These are phyloP conservation scores for Phyllosticta ampelicida DNA, from an alignment of 2,329 filamentous ascomycete species.

Conservation along the genomic window DNA sequence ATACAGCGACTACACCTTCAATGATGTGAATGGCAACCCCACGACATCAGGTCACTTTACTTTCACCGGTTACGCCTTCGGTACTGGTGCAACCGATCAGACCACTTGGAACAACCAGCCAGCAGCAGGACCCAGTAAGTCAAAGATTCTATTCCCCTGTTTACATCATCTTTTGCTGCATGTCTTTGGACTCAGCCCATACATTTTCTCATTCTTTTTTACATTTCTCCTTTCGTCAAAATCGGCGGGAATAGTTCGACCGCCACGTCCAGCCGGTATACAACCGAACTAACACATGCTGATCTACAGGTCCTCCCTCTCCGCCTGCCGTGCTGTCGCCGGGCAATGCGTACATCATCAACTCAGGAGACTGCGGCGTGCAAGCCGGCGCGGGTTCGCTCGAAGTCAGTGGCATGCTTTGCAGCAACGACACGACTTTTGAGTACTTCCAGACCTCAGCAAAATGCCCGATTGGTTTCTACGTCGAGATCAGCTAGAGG, in stretches of 20 bases:
- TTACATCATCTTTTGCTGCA: not conserved
- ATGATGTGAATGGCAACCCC: slow-evolving; percentile 1
- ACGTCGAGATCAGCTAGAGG: slow-evolving; percentile 13
- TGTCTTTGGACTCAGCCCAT: not conserved
- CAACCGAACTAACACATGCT: not conserved
- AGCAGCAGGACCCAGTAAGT: slow-evolving; percentile 13
- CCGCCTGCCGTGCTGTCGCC: slow-evolving; percentile 14
- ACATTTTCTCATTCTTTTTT: not conserved
- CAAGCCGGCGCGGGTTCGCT: slow-evolving; percentile 12
- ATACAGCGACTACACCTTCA: slow-evolving; percentile 11
- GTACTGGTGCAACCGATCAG: slow-evolving; percentile 11
- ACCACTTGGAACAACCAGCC: slow-evolving; percentile 17
- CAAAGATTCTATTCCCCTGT: not conserved
- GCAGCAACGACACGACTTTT: slow-evolving; percentile 15
- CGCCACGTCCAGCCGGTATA: not conserved
- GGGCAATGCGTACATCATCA: slow-evolving; percentile 15
- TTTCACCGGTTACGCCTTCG: slow-evolving; percentile 15
- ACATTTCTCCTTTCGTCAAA: not conserved
- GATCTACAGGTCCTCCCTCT: slow-evolving; percentile 10
- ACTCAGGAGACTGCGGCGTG: slow-evolving; percentile 13
- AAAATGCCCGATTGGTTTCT: slow-evolving; percentile 16
- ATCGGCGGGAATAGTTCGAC: not conserved
- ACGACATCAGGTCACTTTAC: slow-evolving; percentile 13
- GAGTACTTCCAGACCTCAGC: slow-evolving; percentile 15
- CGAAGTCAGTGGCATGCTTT: slow-evolving; percentile 14